Conservation (phyloP, 2,329 filamentous ascomycete species). For the Westerdykella sp. region DNA sequence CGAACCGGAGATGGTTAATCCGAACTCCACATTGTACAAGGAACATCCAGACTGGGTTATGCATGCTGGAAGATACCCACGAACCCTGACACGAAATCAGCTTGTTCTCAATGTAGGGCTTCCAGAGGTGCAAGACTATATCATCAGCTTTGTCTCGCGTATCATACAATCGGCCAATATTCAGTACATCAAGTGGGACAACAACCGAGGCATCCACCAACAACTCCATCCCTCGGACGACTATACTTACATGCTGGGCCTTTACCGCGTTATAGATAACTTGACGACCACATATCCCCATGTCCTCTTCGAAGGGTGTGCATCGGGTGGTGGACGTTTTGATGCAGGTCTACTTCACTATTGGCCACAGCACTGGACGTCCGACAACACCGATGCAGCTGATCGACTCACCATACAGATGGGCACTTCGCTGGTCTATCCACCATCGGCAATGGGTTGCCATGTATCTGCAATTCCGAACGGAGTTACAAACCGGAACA, state of each 20-base stretch:
- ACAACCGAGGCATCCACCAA: conserved; percentile 61
- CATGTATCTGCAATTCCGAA: conserved; percentile 59
- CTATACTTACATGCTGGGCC: conserved; percentile 57
- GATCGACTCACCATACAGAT: conserved; percentile 58
- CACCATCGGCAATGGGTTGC: conserved; percentile 58
- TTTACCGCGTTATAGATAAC: conserved; percentile 57
- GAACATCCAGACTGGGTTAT: conserved; percentile 60
- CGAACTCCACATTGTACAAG: conserved; percentile 54
- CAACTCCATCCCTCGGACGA: conserved; percentile 48
- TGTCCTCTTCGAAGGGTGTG: conserved; percentile 61
- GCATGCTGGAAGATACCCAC: conserved; percentile 51
- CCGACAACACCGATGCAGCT: conserved; percentile 58
- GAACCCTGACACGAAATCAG: conserved; percentile 52
- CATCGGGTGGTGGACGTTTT: conserved; percentile 59
- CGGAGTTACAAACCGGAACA: conserved; percentile 49
- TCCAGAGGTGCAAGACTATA: conserved; percentile 56
- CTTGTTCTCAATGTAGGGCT: conserved; percentile 57
- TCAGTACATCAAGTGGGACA: conserved; percentile 62
- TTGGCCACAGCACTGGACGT: conserved; percentile 61
- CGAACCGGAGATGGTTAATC: conserved; percentile 63
- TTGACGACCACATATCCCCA: conserved; percentile 56
- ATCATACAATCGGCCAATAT: conserved; percentile 52
- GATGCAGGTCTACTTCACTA: conserved; percentile 59
- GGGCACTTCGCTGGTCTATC: conserved; percentile 58
- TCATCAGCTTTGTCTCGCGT: conserved; percentile 51